These are phyloP conservation scores for Dendrostoma leiphaemia DNA, from an alignment of 2,329 filamentous ascomycete species.

Conservation along the genomic window DNA sequence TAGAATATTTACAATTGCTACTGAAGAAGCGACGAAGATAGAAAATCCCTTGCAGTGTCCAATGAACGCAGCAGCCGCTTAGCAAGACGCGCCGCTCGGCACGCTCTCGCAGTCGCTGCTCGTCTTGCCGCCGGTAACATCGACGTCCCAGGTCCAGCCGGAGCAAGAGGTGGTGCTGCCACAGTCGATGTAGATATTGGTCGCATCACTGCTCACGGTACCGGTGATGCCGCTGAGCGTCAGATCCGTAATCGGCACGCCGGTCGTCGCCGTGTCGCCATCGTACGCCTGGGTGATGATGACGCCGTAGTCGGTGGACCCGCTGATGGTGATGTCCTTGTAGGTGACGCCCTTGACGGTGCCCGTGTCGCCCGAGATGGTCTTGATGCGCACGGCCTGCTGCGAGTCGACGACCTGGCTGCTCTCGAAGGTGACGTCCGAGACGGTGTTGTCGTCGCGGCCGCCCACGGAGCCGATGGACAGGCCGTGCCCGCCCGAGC, in stretches of 20 bases:
- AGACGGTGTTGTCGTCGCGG: conserved; percentile 50
- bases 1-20: too few species aligned
- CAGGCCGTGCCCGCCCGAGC: conserved; percentile 51
- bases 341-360: conserved; percentile 6
- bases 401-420: conserved; percentile 49
- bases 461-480: conserved; percentile 57
- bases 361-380: conserved; percentile 5
- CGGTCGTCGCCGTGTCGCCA: background rate
- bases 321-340: conserved; percentile 1
- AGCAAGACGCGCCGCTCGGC: background rate
- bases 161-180: background rate
- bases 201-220: background rate
- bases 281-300: conserved; percentile 4
- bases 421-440: conserved; percentile 45
- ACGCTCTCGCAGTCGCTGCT: background rate
- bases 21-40: too few species aligned
- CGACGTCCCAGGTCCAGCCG: conserved; percentile 1
- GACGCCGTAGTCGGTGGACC: conserved; percentile 1
- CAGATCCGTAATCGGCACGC: conserved; percentile 5
- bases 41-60: too few species aligned
- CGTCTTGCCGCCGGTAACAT: conserved; percentile 2
- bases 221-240: background rate
- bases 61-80: too few species aligned
- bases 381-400: conserved; percentile 46
- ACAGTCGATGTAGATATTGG: conserved; percentile 6